Percentiles rank a stretch among this genome's conserved stretches.
Conservation (phyloP, 306 rosid genomes). For the Pueraria montana region DNA sequence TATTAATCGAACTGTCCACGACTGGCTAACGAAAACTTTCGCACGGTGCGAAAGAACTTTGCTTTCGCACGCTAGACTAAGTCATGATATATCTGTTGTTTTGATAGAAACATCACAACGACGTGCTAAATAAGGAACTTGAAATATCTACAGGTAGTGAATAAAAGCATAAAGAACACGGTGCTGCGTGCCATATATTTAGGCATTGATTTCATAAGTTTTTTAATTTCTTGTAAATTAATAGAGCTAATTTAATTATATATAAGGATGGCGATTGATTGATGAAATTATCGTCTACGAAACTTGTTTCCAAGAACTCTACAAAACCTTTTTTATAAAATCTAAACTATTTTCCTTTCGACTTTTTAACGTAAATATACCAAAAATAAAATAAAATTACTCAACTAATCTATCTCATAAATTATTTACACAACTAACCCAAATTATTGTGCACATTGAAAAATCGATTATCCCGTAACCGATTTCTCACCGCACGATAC, state of each 20-base stretch:
- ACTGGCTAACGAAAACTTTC: too few relatives aligned
- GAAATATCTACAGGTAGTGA: not conserved
- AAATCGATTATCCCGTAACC: too few relatives aligned
- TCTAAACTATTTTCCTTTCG: slow-evolving; percentile 60
- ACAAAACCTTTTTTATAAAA: slow-evolving; percentile 22
- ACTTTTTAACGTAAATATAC: too few relatives aligned
- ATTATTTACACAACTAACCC: too few relatives aligned
- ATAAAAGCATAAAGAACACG: not conserved
- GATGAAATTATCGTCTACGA: slow-evolving; percentile 35
- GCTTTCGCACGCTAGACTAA: too few relatives aligned
- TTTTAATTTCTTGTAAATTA: not conserved
- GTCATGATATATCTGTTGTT: too few relatives aligned
- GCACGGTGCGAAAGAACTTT: too few relatives aligned
- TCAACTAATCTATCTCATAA: too few relatives aligned
- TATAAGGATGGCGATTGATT: not conserved
- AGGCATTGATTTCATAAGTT: not conserved
- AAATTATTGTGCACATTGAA: too few relatives aligned
- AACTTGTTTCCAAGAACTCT: slow-evolving; percentile 43
- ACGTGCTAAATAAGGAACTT: not conserved
- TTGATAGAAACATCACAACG: not conserved
- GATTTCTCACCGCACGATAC: too few relatives aligned
- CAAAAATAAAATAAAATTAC: too few relatives aligned
- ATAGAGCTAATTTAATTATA: not conserved
- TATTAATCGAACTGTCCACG: too few relatives aligned
- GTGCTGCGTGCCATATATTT: not conserved